These are phyloP conservation scores for Nymphaea colorata DNA, from an alignment of 164 flowering plant species.

Conservation along the genomic window DNA sequence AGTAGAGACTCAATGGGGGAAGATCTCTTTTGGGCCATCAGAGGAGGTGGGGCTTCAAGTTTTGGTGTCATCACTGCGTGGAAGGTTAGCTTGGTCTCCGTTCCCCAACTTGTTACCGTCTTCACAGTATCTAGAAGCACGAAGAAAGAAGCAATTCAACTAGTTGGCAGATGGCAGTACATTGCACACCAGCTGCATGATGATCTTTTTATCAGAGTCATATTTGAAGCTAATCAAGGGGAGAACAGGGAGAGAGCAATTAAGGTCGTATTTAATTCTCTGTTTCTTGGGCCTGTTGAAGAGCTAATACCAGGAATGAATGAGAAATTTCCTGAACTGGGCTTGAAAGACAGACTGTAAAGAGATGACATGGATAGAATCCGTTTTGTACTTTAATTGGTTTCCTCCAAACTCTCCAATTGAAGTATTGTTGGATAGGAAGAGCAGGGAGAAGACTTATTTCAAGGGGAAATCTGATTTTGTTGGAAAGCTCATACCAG, in stretches of 20 bases:
- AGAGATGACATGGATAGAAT: conserved; percentile 9
- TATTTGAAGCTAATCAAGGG: not conserved
- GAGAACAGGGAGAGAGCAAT: not conserved
- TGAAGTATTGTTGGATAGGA: not conserved
- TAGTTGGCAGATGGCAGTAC: conserved; percentile 23
- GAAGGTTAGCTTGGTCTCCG: conserved; percentile 6
- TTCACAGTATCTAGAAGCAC: conserved; percentile 9
- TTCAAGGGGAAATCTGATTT: conserved; percentile 12
- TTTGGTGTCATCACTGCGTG: conserved; percentile 7
- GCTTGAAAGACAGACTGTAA: conserved; percentile 8
- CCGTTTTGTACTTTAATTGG: conserved; percentile 4
- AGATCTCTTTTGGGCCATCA: conserved; percentile 9
- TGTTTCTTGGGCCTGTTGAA: conserved; percentile 20
- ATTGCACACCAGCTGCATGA: conserved; percentile 13
- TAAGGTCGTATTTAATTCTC: conserved; percentile 6
- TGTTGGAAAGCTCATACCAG: conserved; percentile 13
- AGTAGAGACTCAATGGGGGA: conserved; percentile 10
- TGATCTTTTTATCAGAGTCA: conserved; percentile 13
- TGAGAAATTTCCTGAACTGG: conserved; percentile 25
- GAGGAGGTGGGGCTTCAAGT: conserved; percentile 8
- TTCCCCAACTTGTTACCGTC: conserved; percentile 7
- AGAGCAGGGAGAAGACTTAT: not conserved
- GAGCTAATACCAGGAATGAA: conserved; percentile 15
- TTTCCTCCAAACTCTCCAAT: not conserved
- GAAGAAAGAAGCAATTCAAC: conserved; percentile 14